Base-by-base conservation (phyloP, 192 early-diverging fungal genomes). In the Lobosporangium transversale region DNA sequence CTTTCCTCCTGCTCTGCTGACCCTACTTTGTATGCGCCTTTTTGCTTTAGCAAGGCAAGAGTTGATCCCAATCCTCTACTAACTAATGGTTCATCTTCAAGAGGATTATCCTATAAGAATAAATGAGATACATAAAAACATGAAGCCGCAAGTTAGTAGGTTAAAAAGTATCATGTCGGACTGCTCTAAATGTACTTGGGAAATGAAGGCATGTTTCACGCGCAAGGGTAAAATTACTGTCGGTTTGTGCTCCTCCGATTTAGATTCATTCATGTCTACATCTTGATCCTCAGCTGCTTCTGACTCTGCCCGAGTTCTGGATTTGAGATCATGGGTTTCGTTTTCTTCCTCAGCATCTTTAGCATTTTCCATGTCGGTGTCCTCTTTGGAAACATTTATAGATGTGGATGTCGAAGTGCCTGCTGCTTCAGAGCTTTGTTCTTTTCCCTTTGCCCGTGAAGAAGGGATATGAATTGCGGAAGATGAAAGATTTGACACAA, bases 41-140 rank as follows among this genome's bases (percentile, higher is more conserved):
- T 92, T 68, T 96, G 89, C 23, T 79, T 85, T 33, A 99, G 79
- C 10, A 98, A 83, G 2, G 85, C 86, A 3, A 99, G 69, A 1
- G 97, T 95, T 6, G 95, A 91, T 21, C 85, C 93, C 35, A 99
- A 79, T 8, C 96, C 94, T 11, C 79, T 60, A 55, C 89, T 89
- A 11, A 97, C 89, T 2, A 94, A 68, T 12, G 94, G 96, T 58
- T 97, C 97, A 48, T 93, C 92, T 42, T 79, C 84, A 14, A 85
- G 53, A 37, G 55, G n/a, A 43, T 56, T 30, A 5, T 58, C 66
- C 66, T 68, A 47, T 44, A 27, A 47, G 21, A 1, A 49, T 42
- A 31, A 17, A 33, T 52, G 4, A 30, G 18, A 40, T 40, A 14
- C 37, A 40, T 7, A 40, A 40, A 7, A 40, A n/a, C n/a, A n/a